Evolutionary conservation across 2,329 filamentous ascomycete genomes (phyloP), one percentile per base, ranked within the genome.

Genomic region (Ascochyta rabiei): DNA sequence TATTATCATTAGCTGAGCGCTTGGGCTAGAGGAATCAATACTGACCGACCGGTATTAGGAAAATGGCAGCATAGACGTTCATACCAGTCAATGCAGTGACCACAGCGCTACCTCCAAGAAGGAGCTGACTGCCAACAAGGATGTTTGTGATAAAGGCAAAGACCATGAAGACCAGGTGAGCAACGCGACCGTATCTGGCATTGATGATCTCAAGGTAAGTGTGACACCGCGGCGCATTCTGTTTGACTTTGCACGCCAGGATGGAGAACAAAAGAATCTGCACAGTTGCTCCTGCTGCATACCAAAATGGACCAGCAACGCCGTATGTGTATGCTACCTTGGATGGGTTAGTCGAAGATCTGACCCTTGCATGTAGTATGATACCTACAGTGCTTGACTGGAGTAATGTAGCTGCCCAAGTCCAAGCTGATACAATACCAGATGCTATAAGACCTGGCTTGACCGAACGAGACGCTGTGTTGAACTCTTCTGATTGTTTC

Each of bases 351-450:
- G 40, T 30, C 3, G 8, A 10, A 16, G 13, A 12, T 34, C 8
- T n/a, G 0, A 15, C 3, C 2, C 9, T 15, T 7, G 12, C 1
- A 31, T 24, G 18, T 13, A n/a, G 15, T 10, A 18, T n/a, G 12
- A 37, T 24, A 9, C 52, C 37, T 1, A 73, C 67, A 10, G 64
- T 70, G 7, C 58, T 62, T 12, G 61, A 65, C 39, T 70, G 63
- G 8, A 70, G 56, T 9, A 74, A 47, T 10, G 80, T 81, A 6
- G 80, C 76, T 16, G 76, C 75, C 78, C 78, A 81, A 4, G 79
- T 81, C 80, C 80, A 82, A 2, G 79, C 78, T 4, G 75, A 79
- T 12, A 81, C 79, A 48, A 81, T 78, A 4, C 77, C 78, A 6
- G 75, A 76, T 4, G 77, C 77, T 43, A 80, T 79, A 5, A 81